Evolutionary conservation across 176 grass and related monocot species (phyloP).

Genomic region (Carex myosuroides): DNA sequence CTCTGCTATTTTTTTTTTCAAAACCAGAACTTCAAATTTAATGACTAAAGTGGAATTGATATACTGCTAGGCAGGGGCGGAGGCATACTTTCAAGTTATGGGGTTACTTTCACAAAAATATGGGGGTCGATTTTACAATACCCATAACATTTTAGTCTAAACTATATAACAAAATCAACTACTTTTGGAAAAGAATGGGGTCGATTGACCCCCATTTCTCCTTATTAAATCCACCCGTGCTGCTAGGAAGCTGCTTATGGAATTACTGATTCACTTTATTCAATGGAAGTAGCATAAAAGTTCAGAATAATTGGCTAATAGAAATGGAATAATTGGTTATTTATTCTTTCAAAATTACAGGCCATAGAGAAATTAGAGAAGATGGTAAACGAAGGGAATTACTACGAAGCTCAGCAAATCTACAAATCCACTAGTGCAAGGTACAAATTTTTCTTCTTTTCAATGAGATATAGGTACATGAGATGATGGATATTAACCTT

Average conservation of each 20-base stretch:
- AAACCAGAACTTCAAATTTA: not conserved
- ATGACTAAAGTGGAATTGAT: not conserved
- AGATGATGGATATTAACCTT: not conserved
- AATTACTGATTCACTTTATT: not conserved
- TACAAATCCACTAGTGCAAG: conserved; percentile 89
- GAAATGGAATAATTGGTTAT: not conserved
- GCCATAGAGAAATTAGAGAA: conserved; percentile 60
- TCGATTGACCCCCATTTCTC: too few species aligned
- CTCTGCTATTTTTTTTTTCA: not conserved
- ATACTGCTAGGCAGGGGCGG: not conserved
- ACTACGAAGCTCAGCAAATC: conserved; percentile 91
- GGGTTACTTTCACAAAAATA: too few species aligned
- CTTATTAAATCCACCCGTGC: not conserved
- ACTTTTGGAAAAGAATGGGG: too few species aligned
- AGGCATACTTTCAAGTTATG: too few species aligned
- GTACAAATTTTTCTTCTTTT: conserved; percentile 23
- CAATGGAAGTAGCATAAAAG: not conserved
- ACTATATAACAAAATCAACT: too few species aligned
- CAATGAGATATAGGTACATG: not conserved
- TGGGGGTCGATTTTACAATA: too few species aligned
- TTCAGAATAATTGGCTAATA: not conserved
- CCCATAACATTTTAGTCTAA: too few species aligned
- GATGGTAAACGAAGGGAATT: conserved; percentile 69
- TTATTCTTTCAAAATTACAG: conserved; percentile 33
- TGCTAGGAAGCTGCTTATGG: not conserved